Base-by-base conservation (phyloP, 805 yeast genomes). In the Pichia nakasei region DNA sequence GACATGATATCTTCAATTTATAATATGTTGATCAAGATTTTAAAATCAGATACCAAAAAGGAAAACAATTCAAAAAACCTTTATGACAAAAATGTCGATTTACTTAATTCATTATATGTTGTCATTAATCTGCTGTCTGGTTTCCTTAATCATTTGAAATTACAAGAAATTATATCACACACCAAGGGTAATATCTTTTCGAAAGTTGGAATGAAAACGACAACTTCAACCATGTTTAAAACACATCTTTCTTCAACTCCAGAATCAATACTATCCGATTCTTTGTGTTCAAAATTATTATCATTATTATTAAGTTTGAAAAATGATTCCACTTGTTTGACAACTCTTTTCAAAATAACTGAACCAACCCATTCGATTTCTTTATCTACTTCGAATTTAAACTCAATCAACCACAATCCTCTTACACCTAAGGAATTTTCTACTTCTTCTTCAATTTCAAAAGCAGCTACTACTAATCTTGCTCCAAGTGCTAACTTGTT, bases 1-100 rank as follows among this genome's bases (percentile, higher is more conserved):
- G 66, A 67, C 20, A 56, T 67, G 3, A 31, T 68, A 13, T 36
- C 46, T 3, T 43, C 42, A 17, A 41, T 44, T 19, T 41, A 40
- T 18, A 45, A 48, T 22, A 21, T 51, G 5, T 15, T 52, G 1
- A n/a, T 42, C 9, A 26, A 39, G 22, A 44, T 51, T 4, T 13
- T 45, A 15, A 17, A 32, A 1, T 5, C 37, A 8, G 48, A 42
- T 22, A n/a, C n/a, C n/a, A n/a, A n/a, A n/a, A n/a, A n/a, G n/a
- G 13, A 37, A 13, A 17, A 20, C 19, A 20, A 22, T n/a, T 20
- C 27, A n/a, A 20, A 27, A 9, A n/a, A 32, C 5, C 27, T 43
- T 5, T 31, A 53, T 21, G 51, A 51, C 5, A 48, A 57, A 9
- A 44, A 65, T 26, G 58, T 60, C 7, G 32, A 38, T 19, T 21